These are phyloP conservation scores for Colletotrichum salicis DNA, from an alignment of 2,329 filamentous ascomycete genomes.

Conservation along the genomic window DNA sequence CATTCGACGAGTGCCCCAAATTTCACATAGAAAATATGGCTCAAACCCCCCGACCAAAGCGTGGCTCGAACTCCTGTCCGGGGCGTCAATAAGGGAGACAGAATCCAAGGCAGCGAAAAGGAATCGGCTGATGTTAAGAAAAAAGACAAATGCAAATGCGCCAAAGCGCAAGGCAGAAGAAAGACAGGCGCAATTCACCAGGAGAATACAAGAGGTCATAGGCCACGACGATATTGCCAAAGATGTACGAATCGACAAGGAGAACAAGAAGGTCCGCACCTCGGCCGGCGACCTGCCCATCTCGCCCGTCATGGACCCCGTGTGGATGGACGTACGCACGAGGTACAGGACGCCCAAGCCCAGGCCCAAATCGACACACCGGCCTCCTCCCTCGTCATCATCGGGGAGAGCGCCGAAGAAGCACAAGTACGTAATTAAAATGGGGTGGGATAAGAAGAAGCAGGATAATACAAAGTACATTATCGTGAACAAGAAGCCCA, in stretches of 20 bases:
- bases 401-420: no score
- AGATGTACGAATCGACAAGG: slow-evolving; percentile 48
- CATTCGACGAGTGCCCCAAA: no score
- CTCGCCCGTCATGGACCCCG: slow-evolving; percentile 65
- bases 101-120: no score
- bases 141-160: not conserved
- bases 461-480: no score
- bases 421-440: no score
- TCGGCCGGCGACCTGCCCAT: slow-evolving; percentile 59
- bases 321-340: slow-evolving; percentile 56
- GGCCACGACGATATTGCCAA: slow-evolving; percentile 43
- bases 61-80: no score
- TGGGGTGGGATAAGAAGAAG: no score
- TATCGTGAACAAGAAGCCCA: no score
- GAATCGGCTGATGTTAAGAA: not conserved
- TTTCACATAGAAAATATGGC: no score
- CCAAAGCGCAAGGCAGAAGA: not conserved
- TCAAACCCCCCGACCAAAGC: no score
- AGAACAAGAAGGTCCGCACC: slow-evolving; percentile 57
- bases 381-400: no score
- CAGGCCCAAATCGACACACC: slow-evolving; percentile 40
- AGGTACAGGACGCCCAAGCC: slow-evolving; percentile 51
- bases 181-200: slow-evolving; percentile 12
- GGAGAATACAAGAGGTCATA: slow-evolving; percentile 46
- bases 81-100: no score